phyloP scores from a whole-genome alignment of 2,329 filamentous ascomycete genomes.

The Monosporascus sp. region DNA sequence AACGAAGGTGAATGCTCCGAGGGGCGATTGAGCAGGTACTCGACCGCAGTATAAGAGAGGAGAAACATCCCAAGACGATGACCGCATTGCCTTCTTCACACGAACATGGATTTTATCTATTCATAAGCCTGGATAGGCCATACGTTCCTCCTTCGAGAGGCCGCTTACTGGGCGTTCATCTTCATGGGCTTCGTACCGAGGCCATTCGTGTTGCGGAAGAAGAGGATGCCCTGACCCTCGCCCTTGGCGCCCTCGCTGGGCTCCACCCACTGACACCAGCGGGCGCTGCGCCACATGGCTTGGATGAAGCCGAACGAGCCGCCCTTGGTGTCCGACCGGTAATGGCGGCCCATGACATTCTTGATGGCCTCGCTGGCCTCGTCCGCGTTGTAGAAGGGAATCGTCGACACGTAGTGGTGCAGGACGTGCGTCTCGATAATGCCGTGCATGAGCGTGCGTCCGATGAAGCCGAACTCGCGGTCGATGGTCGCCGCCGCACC shows the following conservation, averaged over 20 bases:
- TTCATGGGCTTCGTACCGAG: conserved; percentile 55
- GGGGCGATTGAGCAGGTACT: too few species aligned
- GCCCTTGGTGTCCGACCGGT: conserved; percentile 73
- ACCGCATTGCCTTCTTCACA: not conserved
- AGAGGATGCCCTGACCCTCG: conserved; percentile 77
- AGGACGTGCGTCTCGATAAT: conserved; percentile 98
- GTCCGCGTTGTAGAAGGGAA: conserved; percentile 95
- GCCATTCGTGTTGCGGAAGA: conserved; percentile 94
- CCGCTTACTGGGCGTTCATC: conserved; percentile 15
- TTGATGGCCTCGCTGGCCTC: conserved; percentile 93
- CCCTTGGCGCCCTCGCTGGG: conserved; percentile 75
- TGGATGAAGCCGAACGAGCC: conserved; percentile 79
- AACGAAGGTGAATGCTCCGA: too few species aligned
- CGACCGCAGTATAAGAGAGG: too few species aligned
- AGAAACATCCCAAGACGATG: not conserved
- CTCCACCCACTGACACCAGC: conserved; percentile 97
- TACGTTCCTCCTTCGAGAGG: not conserved
- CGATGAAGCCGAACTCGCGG: conserved; percentile 94
- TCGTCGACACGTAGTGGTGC: conserved; percentile 94
- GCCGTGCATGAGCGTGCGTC: conserved; percentile 76
- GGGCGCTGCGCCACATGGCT: conserved; percentile 73
- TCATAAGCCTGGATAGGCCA: conserved; percentile 6
- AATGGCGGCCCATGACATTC: conserved; percentile 91
- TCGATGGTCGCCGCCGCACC: conserved; percentile 95
- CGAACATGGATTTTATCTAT: not conserved